Base-by-base conservation (phyloP, 2,329 filamentous ascomycete species). In the Fusarium proliferatum region DNA sequence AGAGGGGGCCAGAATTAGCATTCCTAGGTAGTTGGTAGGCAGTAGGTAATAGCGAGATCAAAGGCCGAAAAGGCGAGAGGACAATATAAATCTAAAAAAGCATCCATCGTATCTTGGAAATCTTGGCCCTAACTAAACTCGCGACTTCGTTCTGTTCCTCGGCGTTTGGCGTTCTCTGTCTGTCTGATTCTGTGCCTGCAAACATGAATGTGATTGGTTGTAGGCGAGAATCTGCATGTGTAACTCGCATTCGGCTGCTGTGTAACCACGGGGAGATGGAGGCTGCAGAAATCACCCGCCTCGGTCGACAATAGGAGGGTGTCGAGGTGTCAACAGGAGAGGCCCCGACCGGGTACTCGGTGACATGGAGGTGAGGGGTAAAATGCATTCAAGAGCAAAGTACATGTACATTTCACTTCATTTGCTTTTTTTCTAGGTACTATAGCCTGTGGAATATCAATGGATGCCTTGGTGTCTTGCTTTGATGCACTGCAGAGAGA, bases 271-370 rank as follows among this genome's bases (percentile, higher is more conserved):
- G 69, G 49, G 65, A 70, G 69, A 66, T 66, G 69, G 66, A 71
- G 66, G 70, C 71, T 73, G 57, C 66, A 71, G 66, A 42, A 23
- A 62, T 53, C 72, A 59, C 63, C 66, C 66, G 61, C 66, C 61
- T 73, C 57, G 66, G 70, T 73, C 46, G 68, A 66, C 58, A 36
- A 48, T 28, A 36, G 26, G 34, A 56, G 38, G 36, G 48, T 56
- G 36, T 56, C 23, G 26, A 39, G 62, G 43, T 45, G 56, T 46
- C 60, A 52, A 45, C 41, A 48, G 12, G 36, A 52, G 38, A 58
- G 30, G 46, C 30, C 28, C 43, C 48, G 61, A 73, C 70, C 53
- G 57, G 70, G 70, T 73, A 73, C 43, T 53, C 51, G 67, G 67
- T 38, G 65, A 69, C 59, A 67, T 73, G 65, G 65, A 71, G 57